Evolutionary conservation across 805 yeast genomes (phyloP).

Genomic region (Komagataella pastoris): DNA sequence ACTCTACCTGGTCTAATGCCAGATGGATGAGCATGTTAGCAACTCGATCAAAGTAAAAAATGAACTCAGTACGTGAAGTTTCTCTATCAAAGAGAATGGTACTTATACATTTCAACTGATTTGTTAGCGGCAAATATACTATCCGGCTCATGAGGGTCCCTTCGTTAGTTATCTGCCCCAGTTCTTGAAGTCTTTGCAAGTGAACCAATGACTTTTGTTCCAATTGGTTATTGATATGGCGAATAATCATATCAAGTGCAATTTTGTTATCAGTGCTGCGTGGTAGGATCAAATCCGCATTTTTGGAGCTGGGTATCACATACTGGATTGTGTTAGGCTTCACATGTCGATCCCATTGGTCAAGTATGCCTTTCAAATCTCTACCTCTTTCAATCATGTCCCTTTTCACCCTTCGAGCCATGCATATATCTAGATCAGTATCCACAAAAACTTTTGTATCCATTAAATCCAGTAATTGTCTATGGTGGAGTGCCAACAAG

Average conservation of each 20-base stretch:
- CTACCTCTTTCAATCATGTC: slow-evolving; percentile 83
- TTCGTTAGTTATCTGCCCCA: slow-evolving; percentile 30
- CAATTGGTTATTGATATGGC: slow-evolving; percentile 67
- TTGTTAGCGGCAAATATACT: slow-evolving; percentile 27
- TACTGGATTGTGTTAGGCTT: slow-evolving; percentile 80
- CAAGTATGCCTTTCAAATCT: slow-evolving; percentile 66
- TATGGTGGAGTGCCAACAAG: slow-evolving; percentile 67
- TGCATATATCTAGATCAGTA: slow-evolving; percentile 85
- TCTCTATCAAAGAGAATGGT: slow-evolving; percentile 48
- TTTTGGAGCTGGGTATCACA: slow-evolving; percentile 62
- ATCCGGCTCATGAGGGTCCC: slow-evolving; percentile 2
- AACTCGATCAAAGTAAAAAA: slow-evolving; percentile 78
- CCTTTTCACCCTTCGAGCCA: slow-evolving; percentile 76
- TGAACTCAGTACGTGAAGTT: slow-evolving; percentile 61
- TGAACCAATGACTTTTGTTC: slow-evolving; percentile 54
- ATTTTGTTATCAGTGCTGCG: slow-evolving; percentile 72
- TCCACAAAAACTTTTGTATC: slow-evolving; percentile 86
- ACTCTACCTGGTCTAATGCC: slow-evolving; percentile 51
- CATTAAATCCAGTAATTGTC: slow-evolving; percentile 57
- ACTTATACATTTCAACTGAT: slow-evolving; percentile 61
- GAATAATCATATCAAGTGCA: slow-evolving; percentile 70
- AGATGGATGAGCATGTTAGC: slow-evolving; percentile 53
- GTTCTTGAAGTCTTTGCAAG: slow-evolving; percentile 41
- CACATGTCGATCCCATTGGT: slow-evolving; percentile 85
- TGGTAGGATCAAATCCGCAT: slow-evolving; percentile 85